A percentile compares a stretch with the other conserved stretches of the same genome.
Evolutionary conservation across 2,329 filamentous ascomycete genomes (phyloP).

Genomic region (Fusarium multiceps): DNA sequence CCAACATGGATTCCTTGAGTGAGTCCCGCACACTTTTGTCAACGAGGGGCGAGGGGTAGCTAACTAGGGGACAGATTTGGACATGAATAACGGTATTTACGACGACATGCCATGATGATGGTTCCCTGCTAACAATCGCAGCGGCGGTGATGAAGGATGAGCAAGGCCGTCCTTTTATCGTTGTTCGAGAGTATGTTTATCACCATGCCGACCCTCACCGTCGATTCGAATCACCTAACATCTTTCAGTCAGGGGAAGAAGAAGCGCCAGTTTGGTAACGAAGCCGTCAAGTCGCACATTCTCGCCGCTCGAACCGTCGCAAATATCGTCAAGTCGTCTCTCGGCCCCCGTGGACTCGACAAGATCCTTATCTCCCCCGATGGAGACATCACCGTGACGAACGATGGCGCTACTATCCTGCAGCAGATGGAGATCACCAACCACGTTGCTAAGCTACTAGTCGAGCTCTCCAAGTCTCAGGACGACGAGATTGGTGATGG

Average conservation of each 20-base stretch:
- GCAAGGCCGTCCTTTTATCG: conserved; percentile 95
- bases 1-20: conserved; percentile 55
- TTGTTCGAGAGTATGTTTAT: conserved; percentile 90
- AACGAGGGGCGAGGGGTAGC: conserved; percentile 47
- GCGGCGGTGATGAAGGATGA: conserved; percentile 93
- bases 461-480: conserved; percentile 97
- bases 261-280: conserved; percentile 95
- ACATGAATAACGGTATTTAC: conserved; percentile 80
- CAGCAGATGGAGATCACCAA: conserved; percentile 99
- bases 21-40: conserved; percentile 46
- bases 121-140: conserved; percentile 50
- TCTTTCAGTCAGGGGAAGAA: conserved; percentile 87
- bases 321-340: conserved; percentile 96
- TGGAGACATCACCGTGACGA: conserved; percentile 98
- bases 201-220: conserved; percentile 2
- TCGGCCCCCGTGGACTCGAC: conserved; percentile 95
- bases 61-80: conserved; percentile 72
- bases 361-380: conserved; percentile 99
- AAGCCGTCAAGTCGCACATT: conserved; percentile 98
- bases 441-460: conserved; percentile 95
- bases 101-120: conserved; percentile 19
- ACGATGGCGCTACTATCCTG: conserved; percentile 97
- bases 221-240: conserved; percentile 36
- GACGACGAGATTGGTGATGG: conserved; percentile 99
- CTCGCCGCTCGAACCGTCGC: conserved; percentile 95